Percentiles rank a stretch among this genome's conserved stretches.
Conservation (phyloP, 805 yeast species). For the Zygotorulaspora florentina region DNA sequence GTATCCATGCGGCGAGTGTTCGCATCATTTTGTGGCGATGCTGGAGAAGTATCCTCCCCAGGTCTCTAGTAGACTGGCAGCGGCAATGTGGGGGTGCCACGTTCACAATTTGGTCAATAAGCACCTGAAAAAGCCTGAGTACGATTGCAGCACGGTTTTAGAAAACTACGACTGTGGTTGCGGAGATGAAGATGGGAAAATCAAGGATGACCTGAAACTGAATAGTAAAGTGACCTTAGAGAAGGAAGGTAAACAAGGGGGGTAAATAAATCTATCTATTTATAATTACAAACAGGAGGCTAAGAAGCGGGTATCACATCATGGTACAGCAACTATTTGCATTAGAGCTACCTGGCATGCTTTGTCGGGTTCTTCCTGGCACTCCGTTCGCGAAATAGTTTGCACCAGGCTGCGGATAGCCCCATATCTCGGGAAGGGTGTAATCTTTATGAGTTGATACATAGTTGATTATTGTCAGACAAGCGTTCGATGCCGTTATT, state of each 20-base stretch:
- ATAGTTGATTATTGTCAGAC: slow-evolving; percentile 42
- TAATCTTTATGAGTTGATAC: slow-evolving; percentile 37
- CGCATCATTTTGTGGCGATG: slow-evolving; percentile 76
- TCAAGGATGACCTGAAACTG: slow-evolving; percentile 13
- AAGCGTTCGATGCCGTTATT: slow-evolving; percentile 61
- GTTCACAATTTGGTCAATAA: slow-evolving; percentile 84
- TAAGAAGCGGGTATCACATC: slow-evolving; percentile 23
- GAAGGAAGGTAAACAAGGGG: slow-evolving; percentile 45
- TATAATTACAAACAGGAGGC: not conserved
- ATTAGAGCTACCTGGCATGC: not conserved
- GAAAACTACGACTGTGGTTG: slow-evolving; percentile 98
- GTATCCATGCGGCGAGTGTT: slow-evolving; percentile 97
- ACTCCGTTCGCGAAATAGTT: slow-evolving; percentile 34
- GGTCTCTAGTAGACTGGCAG: slow-evolving; percentile 63
- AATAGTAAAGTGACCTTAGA: slow-evolving; percentile 39
- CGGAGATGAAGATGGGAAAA: slow-evolving; percentile 62
- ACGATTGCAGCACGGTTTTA: slow-evolving; percentile 79
- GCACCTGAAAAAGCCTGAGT: slow-evolving; percentile 59
- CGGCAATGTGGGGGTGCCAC: slow-evolving; percentile 95
- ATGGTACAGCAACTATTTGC: slow-evolving; percentile 35
- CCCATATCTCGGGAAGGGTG: slow-evolving; percentile 40
- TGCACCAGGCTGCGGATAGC: slow-evolving; percentile 36
- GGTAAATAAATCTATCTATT: slow-evolving; percentile 20
- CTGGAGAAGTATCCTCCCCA: slow-evolving; percentile 81
- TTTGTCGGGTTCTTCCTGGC: slow-evolving; percentile 6